Conservation (phyloP, 2,329 filamentous ascomycete genomes). For the Pseudocercospora vitis region DNA sequence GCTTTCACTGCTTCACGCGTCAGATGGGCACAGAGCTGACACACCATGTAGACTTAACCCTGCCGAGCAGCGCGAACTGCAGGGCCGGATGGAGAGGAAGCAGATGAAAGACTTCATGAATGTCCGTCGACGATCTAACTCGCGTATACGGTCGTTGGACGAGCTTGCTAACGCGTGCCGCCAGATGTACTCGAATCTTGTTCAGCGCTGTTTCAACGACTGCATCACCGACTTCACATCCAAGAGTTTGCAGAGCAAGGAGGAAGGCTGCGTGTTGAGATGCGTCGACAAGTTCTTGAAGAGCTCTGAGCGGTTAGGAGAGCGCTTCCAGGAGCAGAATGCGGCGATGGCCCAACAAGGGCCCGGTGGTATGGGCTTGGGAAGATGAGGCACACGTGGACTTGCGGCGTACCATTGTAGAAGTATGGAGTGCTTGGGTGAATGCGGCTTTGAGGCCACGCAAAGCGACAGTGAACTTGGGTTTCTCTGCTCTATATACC, state of each 20-base stretch:
- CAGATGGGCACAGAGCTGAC: slow-evolving; percentile 18
- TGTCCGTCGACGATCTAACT: slow-evolving; percentile 56
- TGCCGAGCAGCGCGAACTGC: slow-evolving; percentile 87
- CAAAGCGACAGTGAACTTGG: slow-evolving; percentile 6
- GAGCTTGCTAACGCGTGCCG: slow-evolving; percentile 1
- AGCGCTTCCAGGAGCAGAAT: slow-evolving; percentile 81
- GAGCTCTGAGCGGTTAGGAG: slow-evolving; percentile 81
- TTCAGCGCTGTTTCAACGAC: slow-evolving; percentile 90
- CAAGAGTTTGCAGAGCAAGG: slow-evolving; percentile 84
- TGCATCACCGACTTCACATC: slow-evolving; percentile 99
- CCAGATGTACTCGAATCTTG: slow-evolving; percentile 70
- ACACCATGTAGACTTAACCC: slow-evolving; percentile 61
- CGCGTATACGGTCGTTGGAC: too few relatives aligned
- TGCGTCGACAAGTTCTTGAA: slow-evolving; percentile 98
- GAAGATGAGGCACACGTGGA: slow-evolving; percentile 21
- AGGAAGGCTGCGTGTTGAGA: slow-evolving; percentile 87
- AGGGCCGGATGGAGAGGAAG: slow-evolving; percentile 92
- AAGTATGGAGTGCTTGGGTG: slow-evolving; percentile 10
- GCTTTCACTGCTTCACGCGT: slow-evolving; percentile 6
- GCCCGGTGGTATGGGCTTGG: slow-evolving; percentile 36
- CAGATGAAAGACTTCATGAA: slow-evolving; percentile 99
- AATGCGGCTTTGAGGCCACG: slow-evolving; percentile 11
- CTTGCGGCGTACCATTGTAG: slow-evolving; percentile 12
- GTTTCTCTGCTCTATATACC: slow-evolving; percentile 20
- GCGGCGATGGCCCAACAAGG: slow-evolving; percentile 63